Evolutionary conservation across 345 rosid genomes (phyloP), one percentile per base, ranked within the genome.

Genomic region (Salix caprea): DNA sequence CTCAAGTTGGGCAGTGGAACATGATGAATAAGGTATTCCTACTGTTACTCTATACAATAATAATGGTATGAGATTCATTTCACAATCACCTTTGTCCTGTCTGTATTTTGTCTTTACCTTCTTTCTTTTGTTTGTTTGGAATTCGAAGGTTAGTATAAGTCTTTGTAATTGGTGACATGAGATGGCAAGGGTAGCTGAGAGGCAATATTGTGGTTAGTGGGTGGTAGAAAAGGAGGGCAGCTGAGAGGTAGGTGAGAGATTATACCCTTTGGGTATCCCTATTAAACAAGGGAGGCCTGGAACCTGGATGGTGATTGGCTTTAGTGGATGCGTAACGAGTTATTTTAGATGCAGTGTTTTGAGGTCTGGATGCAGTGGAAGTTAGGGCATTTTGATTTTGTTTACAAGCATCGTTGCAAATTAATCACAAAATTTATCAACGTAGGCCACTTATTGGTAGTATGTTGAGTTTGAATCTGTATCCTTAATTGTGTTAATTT

Each of bases 1-100:
- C 99, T 64, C 95, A 94, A 80, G 96, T 94, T 71, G 99, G 99
- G 4, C 97, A 93, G 67, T 96, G 99, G 99, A 96, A 96, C 66
- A 96, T 96, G 99, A 94, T 92, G 99, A 94, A 96, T 18, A 96
- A 94, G 90, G 99, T 96, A 89, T 23, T 36, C 30, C 6, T 46
- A 46, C 67, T 67, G 6, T 24, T 36, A 42, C 6, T 67, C 14
- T 24, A 44, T 61, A 16, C 39, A 39, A 58, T 65, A 21, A 19
- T 21, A 19, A 7, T 44, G 28, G 37, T 8, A 21, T 64, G 50
- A 14, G 50, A 46, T 58, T 28, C 64, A 58, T 10, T 58, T 58
- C 64, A n/a, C 64, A 58, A 40, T n/a, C 15, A 58, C 12, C 28
- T 10, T 1, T 58, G 64, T 24, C 24, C 13, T 58, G 11, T 58